These are phyloP conservation scores for Karstenula rhodostoma DNA, from an alignment of 2,329 filamentous ascomycete species.

Conservation along the genomic window DNA sequence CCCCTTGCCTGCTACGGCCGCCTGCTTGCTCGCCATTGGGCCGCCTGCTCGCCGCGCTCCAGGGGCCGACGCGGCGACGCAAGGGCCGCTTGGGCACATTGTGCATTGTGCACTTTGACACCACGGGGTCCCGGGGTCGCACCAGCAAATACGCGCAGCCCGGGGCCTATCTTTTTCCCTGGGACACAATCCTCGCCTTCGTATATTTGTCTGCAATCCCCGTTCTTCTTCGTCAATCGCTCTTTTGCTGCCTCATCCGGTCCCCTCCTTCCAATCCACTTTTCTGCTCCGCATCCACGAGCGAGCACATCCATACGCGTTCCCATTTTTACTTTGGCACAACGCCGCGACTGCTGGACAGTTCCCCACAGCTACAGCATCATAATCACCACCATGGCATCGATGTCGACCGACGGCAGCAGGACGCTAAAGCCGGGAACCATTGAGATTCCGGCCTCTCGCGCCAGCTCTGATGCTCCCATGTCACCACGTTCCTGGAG, in stretches of 20 bases:
- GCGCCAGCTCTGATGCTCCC: slow-evolving; percentile 27
- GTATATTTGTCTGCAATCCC: slow-evolving; percentile 24
- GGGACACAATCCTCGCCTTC: slow-evolving; percentile 24
- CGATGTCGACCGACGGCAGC: slow-evolving; percentile 36
- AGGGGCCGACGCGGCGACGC: slow-evolving; percentile 23
- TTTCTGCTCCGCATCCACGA: slow-evolving; percentile 7
- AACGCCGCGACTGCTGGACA: slow-evolving; percentile 41
- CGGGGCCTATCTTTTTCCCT: neutral
- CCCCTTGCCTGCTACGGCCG: slow-evolving; percentile 13
- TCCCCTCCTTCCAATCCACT: slow-evolving; percentile 1
- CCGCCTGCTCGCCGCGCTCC: slow-evolving; percentile 4
- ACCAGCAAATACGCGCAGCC: neutral
- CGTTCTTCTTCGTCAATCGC: slow-evolving; percentile 2
- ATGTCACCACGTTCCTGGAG: slow-evolving; percentile 46
- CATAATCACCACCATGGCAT: slow-evolving; percentile 32
- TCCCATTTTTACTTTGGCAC: slow-evolving; percentile 1
- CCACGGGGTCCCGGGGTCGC: slow-evolving; percentile 21
- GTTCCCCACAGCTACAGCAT: slow-evolving; percentile 25
- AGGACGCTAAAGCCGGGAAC: slow-evolving; percentile 41
- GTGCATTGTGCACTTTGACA: slow-evolving; percentile 13
- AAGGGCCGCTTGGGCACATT: slow-evolving; percentile 24
- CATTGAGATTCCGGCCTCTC: slow-evolving; percentile 39
- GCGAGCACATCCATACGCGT: slow-evolving; percentile 1
- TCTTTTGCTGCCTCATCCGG: slow-evolving; percentile 6
- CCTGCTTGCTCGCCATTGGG: neutral